phyloP scores from a whole-genome alignment of 1,284 basidiomycete genomes.

The Calocybe gambosa region DNA sequence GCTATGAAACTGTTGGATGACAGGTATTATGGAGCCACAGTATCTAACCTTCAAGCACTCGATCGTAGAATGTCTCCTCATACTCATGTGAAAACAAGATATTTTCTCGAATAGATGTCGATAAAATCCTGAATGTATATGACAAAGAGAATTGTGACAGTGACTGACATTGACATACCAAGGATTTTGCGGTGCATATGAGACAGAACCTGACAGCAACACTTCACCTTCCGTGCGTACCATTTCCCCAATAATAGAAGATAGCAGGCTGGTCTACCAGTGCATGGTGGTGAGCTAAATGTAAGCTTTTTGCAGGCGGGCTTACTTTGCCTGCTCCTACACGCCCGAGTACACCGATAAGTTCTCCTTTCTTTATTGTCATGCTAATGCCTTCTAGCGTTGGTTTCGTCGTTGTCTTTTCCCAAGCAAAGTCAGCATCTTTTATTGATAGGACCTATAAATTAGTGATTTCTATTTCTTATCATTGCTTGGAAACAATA shows the following conservation, averaged over 20 bases:
- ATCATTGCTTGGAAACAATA: background rate
- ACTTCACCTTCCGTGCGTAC: slow-evolving; percentile 69
- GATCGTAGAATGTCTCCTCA: slow-evolving; percentile 71
- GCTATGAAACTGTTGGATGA: slow-evolving; percentile 36
- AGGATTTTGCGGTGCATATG: slow-evolving; percentile 87
- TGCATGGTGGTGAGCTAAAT: slow-evolving; percentile 1
- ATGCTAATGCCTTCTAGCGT: slow-evolving; percentile 77
- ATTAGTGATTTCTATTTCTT: background rate
- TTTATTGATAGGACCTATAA: slow-evolving; percentile 59
- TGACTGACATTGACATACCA: slow-evolving; percentile 46
- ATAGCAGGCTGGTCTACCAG: slow-evolving; percentile 59
- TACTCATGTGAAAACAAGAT: slow-evolving; percentile 89
- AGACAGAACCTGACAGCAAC: slow-evolving; percentile 66
- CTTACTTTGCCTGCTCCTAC: slow-evolving; percentile 89
- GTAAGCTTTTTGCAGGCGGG: background rate
- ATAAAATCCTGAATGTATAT: slow-evolving; percentile 60
- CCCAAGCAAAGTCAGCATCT: slow-evolving; percentile 79
- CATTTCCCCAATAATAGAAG: slow-evolving; percentile 89
- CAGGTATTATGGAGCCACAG: background rate
- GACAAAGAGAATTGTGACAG: background rate
- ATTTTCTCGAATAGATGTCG: slow-evolving; percentile 80
- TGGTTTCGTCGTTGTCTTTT: slow-evolving; percentile 46
- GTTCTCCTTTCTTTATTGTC: slow-evolving; percentile 76
- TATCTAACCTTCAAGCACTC: slow-evolving; percentile 62
- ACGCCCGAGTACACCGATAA: slow-evolving; percentile 82